Conservation (phyloP, 345 rosid species). For the Syzygium oleosum region DNA sequence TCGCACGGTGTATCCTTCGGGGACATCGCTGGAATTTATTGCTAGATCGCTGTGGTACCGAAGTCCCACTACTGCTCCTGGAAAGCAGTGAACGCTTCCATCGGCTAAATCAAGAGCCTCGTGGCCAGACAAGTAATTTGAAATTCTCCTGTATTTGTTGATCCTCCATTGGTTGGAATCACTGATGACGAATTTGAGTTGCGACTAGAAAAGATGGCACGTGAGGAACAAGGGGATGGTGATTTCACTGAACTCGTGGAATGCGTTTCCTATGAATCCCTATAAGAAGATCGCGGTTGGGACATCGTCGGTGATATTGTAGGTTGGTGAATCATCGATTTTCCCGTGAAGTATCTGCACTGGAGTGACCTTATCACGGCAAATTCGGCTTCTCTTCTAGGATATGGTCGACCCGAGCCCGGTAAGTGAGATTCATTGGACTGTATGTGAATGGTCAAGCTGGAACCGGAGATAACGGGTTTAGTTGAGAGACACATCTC, state of each 20-base stretch:
- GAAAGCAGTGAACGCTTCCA: not conserved
- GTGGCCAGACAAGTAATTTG: not conserved
- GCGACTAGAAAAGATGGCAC: not conserved
- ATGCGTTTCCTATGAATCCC: not conserved
- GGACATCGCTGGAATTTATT: not conserved
- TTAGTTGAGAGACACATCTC: not conserved
- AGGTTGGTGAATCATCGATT: not conserved
- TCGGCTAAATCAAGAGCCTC: not conserved
- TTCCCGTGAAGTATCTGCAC: not conserved
- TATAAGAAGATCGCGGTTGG: not conserved
- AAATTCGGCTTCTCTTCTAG: not conserved
- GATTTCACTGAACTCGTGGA: slow-evolving; percentile 2
- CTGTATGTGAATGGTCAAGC: not conserved
- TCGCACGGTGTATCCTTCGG: not conserved
- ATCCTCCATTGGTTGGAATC: not conserved
- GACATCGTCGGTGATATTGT: not conserved
- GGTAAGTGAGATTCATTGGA: not conserved
- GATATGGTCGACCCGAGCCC: not conserved
- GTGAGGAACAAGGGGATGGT: not conserved
- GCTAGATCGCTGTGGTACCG: not conserved
- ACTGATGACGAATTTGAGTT: not conserved
- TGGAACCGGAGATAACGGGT: not conserved
- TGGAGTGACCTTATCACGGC: not conserved
- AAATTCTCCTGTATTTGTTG: not conserved
- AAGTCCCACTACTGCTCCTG: not conserved